Evolutionary conservation across 2,329 filamentous ascomycete genomes (phyloP).

Genomic region (Talaromyces sp.): DNA sequence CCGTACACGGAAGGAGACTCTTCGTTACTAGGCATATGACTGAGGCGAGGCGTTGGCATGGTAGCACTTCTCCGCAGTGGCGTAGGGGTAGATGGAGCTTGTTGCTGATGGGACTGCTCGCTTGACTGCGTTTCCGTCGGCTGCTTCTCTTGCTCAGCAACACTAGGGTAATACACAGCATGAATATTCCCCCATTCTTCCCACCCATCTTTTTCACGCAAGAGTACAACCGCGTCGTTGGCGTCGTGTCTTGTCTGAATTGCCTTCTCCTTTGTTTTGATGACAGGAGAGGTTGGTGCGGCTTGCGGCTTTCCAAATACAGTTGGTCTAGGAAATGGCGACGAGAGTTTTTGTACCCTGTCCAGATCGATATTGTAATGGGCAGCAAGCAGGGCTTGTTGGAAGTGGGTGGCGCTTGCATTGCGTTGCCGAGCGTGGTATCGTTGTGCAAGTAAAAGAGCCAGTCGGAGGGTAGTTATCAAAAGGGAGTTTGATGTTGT

Average conservation of each 20-base stretch:
- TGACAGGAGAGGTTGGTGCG: conserved; percentile 46
- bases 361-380: conserved; percentile 76
- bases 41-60: conserved; percentile 52
- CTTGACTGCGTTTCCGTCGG: conserved; percentile 29
- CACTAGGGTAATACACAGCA: conserved; percentile 68
- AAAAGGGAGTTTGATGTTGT: conserved; percentile 78
- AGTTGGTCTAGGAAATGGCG: conserved; percentile 74
- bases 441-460: conserved; percentile 81
- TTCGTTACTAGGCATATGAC: conserved; percentile 41
- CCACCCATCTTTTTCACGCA: conserved; percentile 60
- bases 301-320: conserved; percentile 52
- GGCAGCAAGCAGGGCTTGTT: conserved; percentile 70
- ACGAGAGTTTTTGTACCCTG: conserved; percentile 76
- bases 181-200: conserved; percentile 77
- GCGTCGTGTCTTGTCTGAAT: conserved; percentile 59
- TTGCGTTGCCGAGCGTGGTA: conserved; percentile 83
- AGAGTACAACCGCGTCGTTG: conserved; percentile 78
- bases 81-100: conserved; percentile 67
- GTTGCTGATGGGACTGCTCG: conserved; percentile 44
- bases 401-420: conserved; percentile 62
- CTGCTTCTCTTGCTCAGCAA: conserved; percentile 33
- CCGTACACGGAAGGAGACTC: conserved; percentile 52
- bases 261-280: conserved; percentile 75
- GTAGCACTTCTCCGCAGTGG: conserved; percentile 69
- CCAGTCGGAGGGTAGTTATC: conserved; percentile 72